A percentile compares a stretch with the other conserved stretches of the same genome.
phyloP scores from a whole-genome alignment of 495 filamentous ascomycete species.

The Annulohypoxylon moriforme region DNA sequence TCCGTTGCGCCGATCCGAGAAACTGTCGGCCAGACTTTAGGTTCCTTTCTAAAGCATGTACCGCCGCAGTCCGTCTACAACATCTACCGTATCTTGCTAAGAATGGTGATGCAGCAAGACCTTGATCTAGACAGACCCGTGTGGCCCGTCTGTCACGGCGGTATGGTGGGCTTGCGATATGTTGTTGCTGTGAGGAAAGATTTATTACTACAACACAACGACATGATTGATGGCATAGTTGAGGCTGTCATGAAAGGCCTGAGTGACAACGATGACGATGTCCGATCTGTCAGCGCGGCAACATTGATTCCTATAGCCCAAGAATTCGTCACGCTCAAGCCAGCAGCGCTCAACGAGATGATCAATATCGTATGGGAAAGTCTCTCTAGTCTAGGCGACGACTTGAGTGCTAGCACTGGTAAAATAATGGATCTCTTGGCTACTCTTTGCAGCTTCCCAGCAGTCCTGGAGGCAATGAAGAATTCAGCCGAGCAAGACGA shows the following conservation, averaged over 20 bases:
- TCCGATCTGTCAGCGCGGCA: slow-evolving; percentile 94
- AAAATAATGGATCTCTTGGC: slow-evolving; percentile 98
- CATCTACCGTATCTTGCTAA: slow-evolving; percentile 82
- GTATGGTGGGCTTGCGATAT: slow-evolving; percentile 96
- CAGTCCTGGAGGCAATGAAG: slow-evolving; percentile 95
- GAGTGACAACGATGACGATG: slow-evolving; percentile 91
- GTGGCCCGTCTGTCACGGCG: slow-evolving; percentile 97
- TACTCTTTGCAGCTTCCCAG: slow-evolving; percentile 92
- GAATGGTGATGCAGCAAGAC: slow-evolving; percentile 92
- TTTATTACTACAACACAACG: slow-evolving; percentile 80
- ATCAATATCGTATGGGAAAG: slow-evolving; percentile 98
- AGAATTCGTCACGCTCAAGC: slow-evolving; percentile 88
- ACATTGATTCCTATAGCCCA: slow-evolving; percentile 95
- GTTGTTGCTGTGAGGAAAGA: slow-evolving; percentile 95
- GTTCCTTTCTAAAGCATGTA: slow-evolving; percentile 85
- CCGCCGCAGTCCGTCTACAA: slow-evolving; percentile 77
- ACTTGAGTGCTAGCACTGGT: slow-evolving; percentile 95
- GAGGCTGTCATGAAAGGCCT: slow-evolving; percentile 94
- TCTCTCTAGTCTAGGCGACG: slow-evolving; percentile 92
- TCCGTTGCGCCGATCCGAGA: slow-evolving; percentile 96
- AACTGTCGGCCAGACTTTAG: slow-evolving; percentile 95
- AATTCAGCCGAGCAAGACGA: slow-evolving; percentile 82
- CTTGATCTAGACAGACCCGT: slow-evolving; percentile 73
- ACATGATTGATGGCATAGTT: slow-evolving; percentile 93
- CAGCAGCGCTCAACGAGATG: slow-evolving; percentile 76